Conservation (phyloP, 2,329 filamentous ascomycete genomes). For the Phaeosphaeriaceae sp. region DNA sequence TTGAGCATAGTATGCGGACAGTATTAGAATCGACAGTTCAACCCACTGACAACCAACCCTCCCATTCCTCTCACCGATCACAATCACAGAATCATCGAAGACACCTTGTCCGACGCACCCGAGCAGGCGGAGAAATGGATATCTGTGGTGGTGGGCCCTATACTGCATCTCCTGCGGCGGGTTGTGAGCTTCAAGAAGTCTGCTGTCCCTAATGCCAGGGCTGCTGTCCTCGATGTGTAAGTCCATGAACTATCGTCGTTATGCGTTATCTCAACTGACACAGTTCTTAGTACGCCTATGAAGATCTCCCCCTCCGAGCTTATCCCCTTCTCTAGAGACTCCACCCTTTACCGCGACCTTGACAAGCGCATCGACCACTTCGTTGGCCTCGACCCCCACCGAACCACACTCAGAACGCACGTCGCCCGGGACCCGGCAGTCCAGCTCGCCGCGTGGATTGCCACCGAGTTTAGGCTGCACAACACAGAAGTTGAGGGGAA, state of each 20-base stretch:
- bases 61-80: conserved; percentile 14
- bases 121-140: conserved; percentile 20
- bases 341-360: conserved; percentile 15
- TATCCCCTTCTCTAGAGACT: conserved; percentile 16
- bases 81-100: conserved; percentile 15
- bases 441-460: conserved; percentile 23
- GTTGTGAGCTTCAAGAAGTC: conserved; percentile 12
- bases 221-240: conserved; percentile 17
- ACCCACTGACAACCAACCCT: neutral
- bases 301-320: conserved; percentile 4
- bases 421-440: conserved; percentile 13
- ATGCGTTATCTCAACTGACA: conserved; percentile 5
- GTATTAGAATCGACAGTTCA: neutral
- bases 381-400: conserved; percentile 15
- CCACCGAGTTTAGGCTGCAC: conserved; percentile 24
- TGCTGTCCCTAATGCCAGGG: conserved; percentile 12
- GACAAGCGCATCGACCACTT: conserved; percentile 17
- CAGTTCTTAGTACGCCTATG: conserved; percentile 12
- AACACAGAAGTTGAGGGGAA: conserved; percentile 18
- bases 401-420: conserved; percentile 13
- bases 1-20: no score
- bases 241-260: conserved; percentile 5
- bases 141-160: conserved; percentile 15
- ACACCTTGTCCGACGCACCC: conserved; percentile 13
- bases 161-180: conserved; percentile 12